Evolutionary conservation across 2,329 filamentous ascomycete genomes (phyloP).

Genomic region (Periconia sp.): DNA sequence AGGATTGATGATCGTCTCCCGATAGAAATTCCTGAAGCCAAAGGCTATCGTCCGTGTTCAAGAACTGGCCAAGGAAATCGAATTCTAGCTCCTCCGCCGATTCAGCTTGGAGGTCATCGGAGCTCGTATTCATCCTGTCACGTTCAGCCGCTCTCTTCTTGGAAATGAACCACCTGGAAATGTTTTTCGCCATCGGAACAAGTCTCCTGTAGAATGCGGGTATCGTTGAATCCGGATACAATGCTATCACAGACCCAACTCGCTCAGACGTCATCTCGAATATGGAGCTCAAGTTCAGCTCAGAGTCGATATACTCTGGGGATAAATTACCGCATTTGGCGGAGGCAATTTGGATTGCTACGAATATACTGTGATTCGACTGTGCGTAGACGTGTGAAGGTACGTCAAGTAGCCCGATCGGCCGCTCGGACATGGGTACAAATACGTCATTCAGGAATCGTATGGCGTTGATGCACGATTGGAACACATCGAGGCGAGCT

Average conservation of each 20-base stretch:
- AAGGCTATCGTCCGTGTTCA: constrained; percentile 16
- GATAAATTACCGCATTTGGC: constrained; percentile 12
- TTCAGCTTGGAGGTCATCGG: no score
- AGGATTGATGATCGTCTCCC: background rate
- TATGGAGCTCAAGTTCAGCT: constrained; percentile 7
- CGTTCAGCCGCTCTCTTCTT: no score
- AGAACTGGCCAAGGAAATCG: constrained; percentile 15
- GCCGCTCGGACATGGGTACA: constrained; percentile 7
- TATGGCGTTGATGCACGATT: constrained; percentile 9
- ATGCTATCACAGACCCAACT: constrained; percentile 1
- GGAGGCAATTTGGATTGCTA: constrained; percentile 15
- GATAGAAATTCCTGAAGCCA: constrained; percentile 15
- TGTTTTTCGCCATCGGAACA: constrained; percentile 7
- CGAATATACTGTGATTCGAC: constrained; percentile 16
- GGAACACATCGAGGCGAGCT: constrained; percentile 7
- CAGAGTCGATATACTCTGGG: constrained; percentile 4
- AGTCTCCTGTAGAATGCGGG: constrained; percentile 14
- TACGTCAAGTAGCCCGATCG: constrained; percentile 6
- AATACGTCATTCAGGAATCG: constrained; percentile 8
- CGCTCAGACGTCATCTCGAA: constrained; percentile 5
- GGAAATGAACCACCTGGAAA: no score
- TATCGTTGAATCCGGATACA: background rate
- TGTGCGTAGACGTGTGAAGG: constrained; percentile 14
- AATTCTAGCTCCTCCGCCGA: constrained; percentile 6
- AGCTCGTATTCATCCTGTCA: no score